phyloP scores from a whole-genome alignment of 148 eudicot species.

The Rhododendron vialii region DNA sequence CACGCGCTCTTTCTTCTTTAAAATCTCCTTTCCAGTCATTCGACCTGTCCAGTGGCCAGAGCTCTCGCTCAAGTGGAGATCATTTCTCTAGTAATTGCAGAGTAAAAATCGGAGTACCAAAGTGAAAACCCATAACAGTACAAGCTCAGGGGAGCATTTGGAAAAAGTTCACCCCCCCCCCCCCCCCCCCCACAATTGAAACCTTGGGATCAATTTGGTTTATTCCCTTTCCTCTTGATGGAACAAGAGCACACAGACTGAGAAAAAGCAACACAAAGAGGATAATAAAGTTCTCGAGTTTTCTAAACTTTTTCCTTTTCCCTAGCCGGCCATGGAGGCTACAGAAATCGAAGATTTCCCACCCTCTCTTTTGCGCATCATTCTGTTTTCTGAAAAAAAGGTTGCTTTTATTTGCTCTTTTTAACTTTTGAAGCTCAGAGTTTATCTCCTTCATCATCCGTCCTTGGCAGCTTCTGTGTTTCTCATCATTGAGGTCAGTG shows the following conservation, averaged over 20 bases:
- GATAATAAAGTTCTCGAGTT: background rate
- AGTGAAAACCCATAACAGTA: background rate
- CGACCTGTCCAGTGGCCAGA: background rate
- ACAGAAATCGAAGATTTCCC: constrained; percentile 16
- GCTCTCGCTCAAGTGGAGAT: no score
- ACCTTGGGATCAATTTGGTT: background rate
- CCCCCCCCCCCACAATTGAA: background rate
- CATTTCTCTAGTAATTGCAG: background rate
- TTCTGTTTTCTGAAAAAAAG: background rate
- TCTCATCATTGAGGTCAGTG: constrained; percentile 4
- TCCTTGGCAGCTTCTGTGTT: constrained; percentile 1
- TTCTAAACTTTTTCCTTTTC: background rate
- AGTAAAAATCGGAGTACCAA: background rate
- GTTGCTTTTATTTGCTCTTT: background rate
- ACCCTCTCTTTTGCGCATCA: background rate
- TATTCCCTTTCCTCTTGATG: background rate
- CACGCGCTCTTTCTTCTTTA: background rate
- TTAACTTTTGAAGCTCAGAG: background rate
- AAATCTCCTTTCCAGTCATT: background rate
- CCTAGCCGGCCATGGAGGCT: constrained; percentile 20
- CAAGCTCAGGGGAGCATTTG: background rate
- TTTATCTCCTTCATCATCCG: background rate
- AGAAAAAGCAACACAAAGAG: background rate
- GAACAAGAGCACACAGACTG: background rate
- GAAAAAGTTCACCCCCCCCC: no score